These are phyloP conservation scores for Cladosporium cucumerinum DNA, from an alignment of 2,329 filamentous ascomycete genomes.

Conservation along the genomic window DNA sequence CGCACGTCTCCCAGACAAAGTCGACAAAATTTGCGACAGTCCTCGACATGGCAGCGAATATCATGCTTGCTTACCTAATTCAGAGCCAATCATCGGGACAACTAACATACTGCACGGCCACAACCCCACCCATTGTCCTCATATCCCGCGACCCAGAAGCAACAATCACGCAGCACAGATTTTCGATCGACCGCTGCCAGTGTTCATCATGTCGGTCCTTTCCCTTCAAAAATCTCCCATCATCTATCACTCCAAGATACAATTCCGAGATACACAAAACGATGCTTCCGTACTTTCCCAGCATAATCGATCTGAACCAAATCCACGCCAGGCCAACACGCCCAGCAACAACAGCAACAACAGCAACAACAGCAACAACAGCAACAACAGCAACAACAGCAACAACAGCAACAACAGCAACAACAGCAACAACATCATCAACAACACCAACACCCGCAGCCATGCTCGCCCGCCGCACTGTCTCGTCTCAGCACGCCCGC, in stretches of 20 bases:
- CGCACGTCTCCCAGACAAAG: neutral
- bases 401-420: neutral
- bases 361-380: too few relatives aligned
- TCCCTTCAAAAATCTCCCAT: neutral
- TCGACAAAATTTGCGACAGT: neutral
- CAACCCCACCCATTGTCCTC: neutral
- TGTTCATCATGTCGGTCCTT: neutral
- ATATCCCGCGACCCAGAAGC: neutral
- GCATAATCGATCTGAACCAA: neutral
- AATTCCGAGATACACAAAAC: neutral
- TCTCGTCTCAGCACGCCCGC: neutral
- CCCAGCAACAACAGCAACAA: neutral
- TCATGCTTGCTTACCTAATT: neutral
- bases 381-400: neutral
- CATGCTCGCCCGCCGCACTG: conserved; percentile 8
- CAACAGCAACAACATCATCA: neutral
- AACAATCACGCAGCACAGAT: neutral
- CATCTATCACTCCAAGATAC: neutral
- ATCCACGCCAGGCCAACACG: neutral
- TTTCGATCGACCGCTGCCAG: neutral
- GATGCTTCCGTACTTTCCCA: neutral
- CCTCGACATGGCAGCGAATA: neutral
- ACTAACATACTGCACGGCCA: neutral
- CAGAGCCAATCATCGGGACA: neutral
- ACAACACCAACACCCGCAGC: neutral